Conservation (phyloP, 768 basidiomycete genomes). For the Amylocystis lapponica region DNA sequence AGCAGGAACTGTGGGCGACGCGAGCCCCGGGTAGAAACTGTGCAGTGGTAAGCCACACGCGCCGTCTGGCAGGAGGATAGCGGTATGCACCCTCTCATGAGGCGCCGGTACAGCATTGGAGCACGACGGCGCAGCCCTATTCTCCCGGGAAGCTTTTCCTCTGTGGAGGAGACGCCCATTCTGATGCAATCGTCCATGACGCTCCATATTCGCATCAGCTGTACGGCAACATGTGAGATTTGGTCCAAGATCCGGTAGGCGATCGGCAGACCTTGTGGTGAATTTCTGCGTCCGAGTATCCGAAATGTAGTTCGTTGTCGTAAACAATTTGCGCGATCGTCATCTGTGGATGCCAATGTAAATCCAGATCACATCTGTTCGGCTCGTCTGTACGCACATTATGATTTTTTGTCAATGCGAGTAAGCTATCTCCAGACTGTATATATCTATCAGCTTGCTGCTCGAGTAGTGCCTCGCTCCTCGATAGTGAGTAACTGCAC, state of each 20-base stretch:
- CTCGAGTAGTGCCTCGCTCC: background rate
- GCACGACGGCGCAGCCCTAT: slow-evolving; percentile 75
- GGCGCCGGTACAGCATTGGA: slow-evolving; percentile 80
- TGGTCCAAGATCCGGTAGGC: background rate
- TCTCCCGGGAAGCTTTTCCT: slow-evolving; percentile 82
- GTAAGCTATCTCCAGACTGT: slow-evolving; percentile 63
- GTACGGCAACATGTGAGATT: background rate
- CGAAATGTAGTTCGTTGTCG: slow-evolving; percentile 84
- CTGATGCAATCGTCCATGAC: slow-evolving; percentile 94
- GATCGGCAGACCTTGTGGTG: slow-evolving; percentile 50
- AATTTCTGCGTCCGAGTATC: slow-evolving; percentile 70
- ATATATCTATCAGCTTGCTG: background rate
- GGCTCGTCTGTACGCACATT: slow-evolving; percentile 54
- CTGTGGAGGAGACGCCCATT: slow-evolving; percentile 74
- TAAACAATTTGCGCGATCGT: slow-evolving; percentile 93
- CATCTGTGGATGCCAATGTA: slow-evolving; percentile 42
- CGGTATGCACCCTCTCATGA: slow-evolving; percentile 74
- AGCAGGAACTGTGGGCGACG: slow-evolving; percentile 29
- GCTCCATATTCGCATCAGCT: slow-evolving; percentile 75
- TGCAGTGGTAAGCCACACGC: background rate
- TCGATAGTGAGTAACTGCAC: too few species aligned
- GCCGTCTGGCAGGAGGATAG: too few species aligned
- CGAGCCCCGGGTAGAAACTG: slow-evolving; percentile 50
- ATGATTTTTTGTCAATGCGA: slow-evolving; percentile 71
- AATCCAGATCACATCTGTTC: background rate